Evolutionary conservation across 495 filamentous ascomycete genomes (phyloP).

Genomic region (Hypoxylon rickii): DNA sequence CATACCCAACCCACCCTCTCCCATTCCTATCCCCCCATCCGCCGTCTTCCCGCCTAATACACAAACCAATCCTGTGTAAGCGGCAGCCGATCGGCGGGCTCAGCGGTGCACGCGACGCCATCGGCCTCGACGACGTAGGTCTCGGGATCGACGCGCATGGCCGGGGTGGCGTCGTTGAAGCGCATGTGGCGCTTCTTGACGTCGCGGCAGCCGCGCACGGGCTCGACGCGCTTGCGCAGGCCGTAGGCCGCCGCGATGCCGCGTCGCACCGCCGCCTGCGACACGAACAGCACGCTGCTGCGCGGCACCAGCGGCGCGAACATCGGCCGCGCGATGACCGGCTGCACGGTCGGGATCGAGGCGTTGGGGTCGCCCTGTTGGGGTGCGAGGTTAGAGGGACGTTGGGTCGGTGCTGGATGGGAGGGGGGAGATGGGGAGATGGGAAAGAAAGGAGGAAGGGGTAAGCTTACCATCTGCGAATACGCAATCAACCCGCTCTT

Average conservation of each 20-base stretch:
- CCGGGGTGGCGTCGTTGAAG: conserved; percentile 84
- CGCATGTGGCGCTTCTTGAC: conserved; percentile 94
- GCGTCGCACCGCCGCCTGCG: conserved; percentile 66
- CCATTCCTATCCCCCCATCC: background rate
- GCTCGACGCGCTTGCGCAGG: conserved; percentile 78
- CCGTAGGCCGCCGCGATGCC: conserved; percentile 72
- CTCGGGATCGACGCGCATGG: conserved; percentile 94
- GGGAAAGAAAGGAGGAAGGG: background rate
- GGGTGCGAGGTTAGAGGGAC: too few species aligned
- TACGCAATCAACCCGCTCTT: conserved; percentile 91
- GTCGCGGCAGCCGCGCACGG: conserved; percentile 77
- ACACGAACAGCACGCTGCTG: conserved; percentile 84
- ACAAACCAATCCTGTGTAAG: conserved; percentile 82
- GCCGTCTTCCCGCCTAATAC: conserved; percentile 53
- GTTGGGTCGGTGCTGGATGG: too few species aligned
- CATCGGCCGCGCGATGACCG: conserved; percentile 85
- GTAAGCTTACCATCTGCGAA: conserved; percentile 74
- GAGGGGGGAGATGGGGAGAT: background rate
- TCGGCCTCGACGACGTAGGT: conserved; percentile 90
- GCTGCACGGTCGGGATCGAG: conserved; percentile 89
- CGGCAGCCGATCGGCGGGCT: conserved; percentile 73
- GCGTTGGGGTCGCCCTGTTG: conserved; percentile 87
- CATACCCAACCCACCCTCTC: background rate
- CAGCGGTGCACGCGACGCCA: conserved; percentile 73
- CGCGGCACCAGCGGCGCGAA: conserved; percentile 75